These are phyloP conservation scores for Solanum hybrid DNA, from an alignment of 305 asterid genomes.

Conservation along the genomic window DNA sequence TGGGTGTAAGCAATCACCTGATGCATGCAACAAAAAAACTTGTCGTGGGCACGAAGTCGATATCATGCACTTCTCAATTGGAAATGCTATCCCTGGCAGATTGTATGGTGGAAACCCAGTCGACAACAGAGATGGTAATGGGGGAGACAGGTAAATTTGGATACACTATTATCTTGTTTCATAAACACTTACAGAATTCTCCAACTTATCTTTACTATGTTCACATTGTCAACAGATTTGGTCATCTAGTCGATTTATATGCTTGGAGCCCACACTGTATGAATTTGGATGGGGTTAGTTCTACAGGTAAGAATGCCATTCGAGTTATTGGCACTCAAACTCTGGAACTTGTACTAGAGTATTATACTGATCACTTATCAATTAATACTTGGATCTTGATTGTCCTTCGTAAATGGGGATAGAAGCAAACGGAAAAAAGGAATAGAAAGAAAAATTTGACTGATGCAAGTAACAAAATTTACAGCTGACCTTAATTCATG, in stretches of 20 bases:
- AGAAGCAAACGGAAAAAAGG: background rate
- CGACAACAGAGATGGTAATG: constrained; percentile 32
- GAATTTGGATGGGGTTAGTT: constrained; percentile 40
- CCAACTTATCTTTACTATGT: background rate
- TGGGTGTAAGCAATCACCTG: constrained; percentile 65
- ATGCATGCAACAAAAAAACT: constrained; percentile 47
- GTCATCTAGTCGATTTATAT: constrained; percentile 58
- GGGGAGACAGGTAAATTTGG: constrained; percentile 40
- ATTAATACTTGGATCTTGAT: background rate
- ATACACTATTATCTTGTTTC: background rate
- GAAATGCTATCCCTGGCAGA: constrained; percentile 80
- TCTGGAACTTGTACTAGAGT: background rate
- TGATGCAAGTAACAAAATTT: background rate
- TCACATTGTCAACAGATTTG: constrained; percentile 31
- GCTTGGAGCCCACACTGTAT: constrained; percentile 78
- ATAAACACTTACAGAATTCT: background rate
- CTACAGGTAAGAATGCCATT: constrained; percentile 40
- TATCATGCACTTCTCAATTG: constrained; percentile 79
- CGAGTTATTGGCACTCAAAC: background rate
- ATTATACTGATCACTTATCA: background rate
- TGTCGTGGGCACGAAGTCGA: constrained; percentile 76
- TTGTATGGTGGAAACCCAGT: constrained; percentile 51
- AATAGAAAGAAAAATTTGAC: background rate
- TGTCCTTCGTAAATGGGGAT: background rate
- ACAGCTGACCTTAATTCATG: background rate